Conservation (phyloP, 2,329 filamentous ascomycete species). For the Stylonectria norvegica region DNA sequence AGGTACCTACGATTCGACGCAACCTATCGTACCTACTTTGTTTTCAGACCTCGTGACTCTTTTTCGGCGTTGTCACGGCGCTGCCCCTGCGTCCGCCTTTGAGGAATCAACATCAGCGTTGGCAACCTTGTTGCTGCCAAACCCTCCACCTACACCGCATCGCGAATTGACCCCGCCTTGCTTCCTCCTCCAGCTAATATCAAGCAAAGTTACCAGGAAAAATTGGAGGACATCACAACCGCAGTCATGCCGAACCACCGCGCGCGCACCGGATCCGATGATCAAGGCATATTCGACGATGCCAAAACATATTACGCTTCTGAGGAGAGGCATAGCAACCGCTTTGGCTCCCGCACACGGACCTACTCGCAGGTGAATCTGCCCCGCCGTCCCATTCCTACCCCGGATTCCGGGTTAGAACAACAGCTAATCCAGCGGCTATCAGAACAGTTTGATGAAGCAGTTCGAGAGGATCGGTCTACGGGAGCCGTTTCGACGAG, state of each 20-base stretch:
- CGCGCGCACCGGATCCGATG: conserved; percentile 39
- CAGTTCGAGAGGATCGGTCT: conserved; percentile 52
- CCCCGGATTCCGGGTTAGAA: no score
- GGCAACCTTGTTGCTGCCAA: no score
- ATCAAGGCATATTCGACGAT: conserved; percentile 53
- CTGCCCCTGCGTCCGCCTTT: background rate
- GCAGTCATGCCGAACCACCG: no score
- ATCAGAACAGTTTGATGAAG: conserved; percentile 50
- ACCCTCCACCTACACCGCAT: background rate
- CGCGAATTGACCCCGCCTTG: conserved; percentile 1
- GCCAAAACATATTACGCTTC: conserved; percentile 58
- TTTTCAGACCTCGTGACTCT: conserved; percentile 1
- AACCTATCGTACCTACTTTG: no score
- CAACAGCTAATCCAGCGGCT: conserved; percentile 26
- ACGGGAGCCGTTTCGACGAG: conserved; percentile 54
- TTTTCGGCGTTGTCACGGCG: background rate
- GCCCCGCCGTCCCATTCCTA: background rate
- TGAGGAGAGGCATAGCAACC: conserved; percentile 51
- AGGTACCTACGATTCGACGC: no score
- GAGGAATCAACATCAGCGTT: no score
- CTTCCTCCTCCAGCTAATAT: conserved; percentile 9
- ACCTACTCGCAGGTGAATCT: conserved; percentile 53
- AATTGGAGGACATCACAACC: no score
- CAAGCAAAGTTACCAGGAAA: no score
- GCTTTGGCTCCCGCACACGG: conserved; percentile 48